Percentiles rank a stretch among this genome's conserved stretches.
Evolutionary conservation across 169 alveolate species (phyloP).

Genomic region (Babesia divergens): DNA sequence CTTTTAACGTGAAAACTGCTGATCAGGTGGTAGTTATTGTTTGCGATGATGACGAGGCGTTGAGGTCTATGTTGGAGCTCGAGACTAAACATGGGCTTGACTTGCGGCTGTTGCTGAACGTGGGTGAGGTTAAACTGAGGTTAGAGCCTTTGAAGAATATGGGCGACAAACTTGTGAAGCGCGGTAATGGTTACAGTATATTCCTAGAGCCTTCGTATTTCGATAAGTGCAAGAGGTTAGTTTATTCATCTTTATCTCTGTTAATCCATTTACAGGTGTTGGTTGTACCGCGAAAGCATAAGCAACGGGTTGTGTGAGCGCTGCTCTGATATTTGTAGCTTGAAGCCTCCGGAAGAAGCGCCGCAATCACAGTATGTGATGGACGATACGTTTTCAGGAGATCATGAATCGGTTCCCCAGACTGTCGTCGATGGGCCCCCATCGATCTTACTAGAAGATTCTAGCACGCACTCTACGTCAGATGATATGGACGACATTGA

Average conservation of each 20-base stretch:
- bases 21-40: constrained; percentile 15
- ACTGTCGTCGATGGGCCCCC: too few relatives aligned
- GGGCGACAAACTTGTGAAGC: not conserved
- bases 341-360: not conserved
- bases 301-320: constrained; percentile 37
- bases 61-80: not conserved
- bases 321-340: constrained; percentile 5
- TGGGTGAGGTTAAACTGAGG: constrained; percentile 25
- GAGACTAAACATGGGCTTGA: constrained; percentile 14
- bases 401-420: too few relatives aligned
- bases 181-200: constrained; percentile 2
- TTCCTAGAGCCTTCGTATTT: not conserved
- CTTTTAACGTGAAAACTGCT: not conserved
- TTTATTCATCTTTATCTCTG: not conserved
- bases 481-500: too few relatives aligned
- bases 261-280: constrained; percentile 12
- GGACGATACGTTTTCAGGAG: too few relatives aligned
- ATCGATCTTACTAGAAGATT: too few relatives aligned
- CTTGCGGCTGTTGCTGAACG: constrained; percentile 30
- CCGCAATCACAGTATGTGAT: too few relatives aligned
- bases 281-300: constrained; percentile 59
- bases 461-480: too few relatives aligned
- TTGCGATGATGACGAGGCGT: not conserved
- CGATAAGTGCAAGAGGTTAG: constrained; percentile 44
- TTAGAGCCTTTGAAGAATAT: not conserved